phyloP scores from a whole-genome alignment of 139 green algal species.

The Limnomonas spitsbergensis region DNA sequence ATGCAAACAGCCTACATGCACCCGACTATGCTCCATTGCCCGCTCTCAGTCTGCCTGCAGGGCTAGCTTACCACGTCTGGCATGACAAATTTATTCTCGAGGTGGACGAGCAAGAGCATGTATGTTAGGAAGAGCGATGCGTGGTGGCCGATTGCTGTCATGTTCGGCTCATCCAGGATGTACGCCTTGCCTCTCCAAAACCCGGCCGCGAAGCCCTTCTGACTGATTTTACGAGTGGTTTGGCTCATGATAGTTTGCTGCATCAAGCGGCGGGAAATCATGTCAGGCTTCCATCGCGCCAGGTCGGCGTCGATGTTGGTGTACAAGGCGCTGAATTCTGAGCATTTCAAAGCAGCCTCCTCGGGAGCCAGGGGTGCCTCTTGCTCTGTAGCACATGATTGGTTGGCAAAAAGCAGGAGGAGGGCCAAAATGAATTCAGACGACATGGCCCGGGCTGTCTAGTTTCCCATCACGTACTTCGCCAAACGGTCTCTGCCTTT shows the following conservation, averaged over 20 bases:
- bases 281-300: neutral
- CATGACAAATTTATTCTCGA: constrained; percentile 1
- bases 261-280: neutral
- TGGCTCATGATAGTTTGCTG: neutral
- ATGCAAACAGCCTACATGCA: too few relatives aligned
- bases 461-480: too few relatives aligned
- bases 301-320: neutral
- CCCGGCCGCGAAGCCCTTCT: constrained; percentile 7
- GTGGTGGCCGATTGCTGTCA: neutral
- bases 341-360: neutral
- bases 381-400: too few relatives aligned
- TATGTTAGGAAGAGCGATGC: neutral
- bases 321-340: neutral
- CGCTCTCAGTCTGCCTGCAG: too few relatives aligned
- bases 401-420: too few relatives aligned
- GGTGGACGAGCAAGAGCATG: neutral
- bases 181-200: constrained; percentile 9
- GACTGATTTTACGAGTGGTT: neutral
- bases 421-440: too few relatives aligned
- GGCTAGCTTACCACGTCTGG: constrained; percentile 5
- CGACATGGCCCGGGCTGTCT: too few relatives aligned
- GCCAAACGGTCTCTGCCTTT: too few relatives aligned
- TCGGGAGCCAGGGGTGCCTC: too few relatives aligned
- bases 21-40: too few relatives aligned
- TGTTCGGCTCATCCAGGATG: neutral